phyloP scores from a whole-genome alignment of 805 yeast species.

The Pachysolen tannophilus region DNA sequence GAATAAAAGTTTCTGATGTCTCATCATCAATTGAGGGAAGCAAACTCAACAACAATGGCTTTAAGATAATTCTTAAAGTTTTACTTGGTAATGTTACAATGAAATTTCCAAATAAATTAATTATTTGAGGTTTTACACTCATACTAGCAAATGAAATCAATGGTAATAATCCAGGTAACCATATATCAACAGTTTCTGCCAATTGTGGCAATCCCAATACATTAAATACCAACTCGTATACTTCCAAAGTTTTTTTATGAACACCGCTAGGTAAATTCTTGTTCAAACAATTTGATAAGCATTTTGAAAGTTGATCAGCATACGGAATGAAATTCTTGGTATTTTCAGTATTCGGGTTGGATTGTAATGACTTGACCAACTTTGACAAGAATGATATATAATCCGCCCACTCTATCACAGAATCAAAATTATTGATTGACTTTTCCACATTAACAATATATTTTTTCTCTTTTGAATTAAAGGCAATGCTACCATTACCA shows the following conservation, averaged over 20 bases:
- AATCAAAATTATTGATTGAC: slow-evolving; percentile 67
- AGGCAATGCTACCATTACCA: slow-evolving; percentile 15
- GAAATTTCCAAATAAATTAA: slow-evolving; percentile 50
- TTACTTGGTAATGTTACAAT: slow-evolving; percentile 43
- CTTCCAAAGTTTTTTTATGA: slow-evolving; percentile 77
- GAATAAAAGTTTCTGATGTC: slow-evolving; percentile 69
- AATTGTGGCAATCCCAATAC: slow-evolving; percentile 49
- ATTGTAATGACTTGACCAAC: slow-evolving; percentile 62
- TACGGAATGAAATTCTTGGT: slow-evolving; percentile 55
- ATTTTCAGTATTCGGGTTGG: slow-evolving; percentile 30
- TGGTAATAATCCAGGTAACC: slow-evolving; percentile 94
- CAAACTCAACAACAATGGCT: slow-evolving; percentile 66
- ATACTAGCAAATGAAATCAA: slow-evolving; percentile 83
- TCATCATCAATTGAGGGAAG: slow-evolving; percentile 92
- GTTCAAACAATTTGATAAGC: slow-evolving; percentile 72
- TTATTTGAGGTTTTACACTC: slow-evolving; percentile 73
- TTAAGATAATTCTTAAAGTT: slow-evolving; percentile 45
- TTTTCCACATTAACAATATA: slow-evolving; percentile 61
- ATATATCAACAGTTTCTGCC: slow-evolving; percentile 49
- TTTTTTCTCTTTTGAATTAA: slow-evolving; percentile 60
- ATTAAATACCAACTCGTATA: slow-evolving; percentile 64
- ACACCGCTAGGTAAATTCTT: slow-evolving; percentile 91
- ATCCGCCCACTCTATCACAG: slow-evolving; percentile 96
- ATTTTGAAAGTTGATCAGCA: slow-evolving; percentile 55
- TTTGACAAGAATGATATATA: slow-evolving; percentile 83